A percentile compares a stretch with the other conserved stretches of the same genome.
These are phyloP conservation scores for Trichophyton verrucosum DNA, from an alignment of 2,329 filamentous ascomycete genomes.

Conservation along the genomic window DNA sequence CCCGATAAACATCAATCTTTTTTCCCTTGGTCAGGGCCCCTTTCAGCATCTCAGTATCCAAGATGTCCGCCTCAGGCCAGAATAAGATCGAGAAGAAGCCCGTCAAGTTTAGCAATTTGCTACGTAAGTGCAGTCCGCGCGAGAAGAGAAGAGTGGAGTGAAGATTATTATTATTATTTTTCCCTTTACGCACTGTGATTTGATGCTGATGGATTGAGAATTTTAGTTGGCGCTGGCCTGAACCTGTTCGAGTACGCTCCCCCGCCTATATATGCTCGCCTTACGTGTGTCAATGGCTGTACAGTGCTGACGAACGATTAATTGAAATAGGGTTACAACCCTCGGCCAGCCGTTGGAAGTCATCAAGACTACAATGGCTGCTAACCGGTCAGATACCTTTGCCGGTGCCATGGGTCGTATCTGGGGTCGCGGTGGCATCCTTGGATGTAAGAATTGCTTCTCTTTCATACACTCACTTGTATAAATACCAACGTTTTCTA, in stretches of 20 bases:
- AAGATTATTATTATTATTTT: neutral
- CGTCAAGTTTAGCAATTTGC: conserved; percentile 97
- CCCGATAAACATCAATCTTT: neutral
- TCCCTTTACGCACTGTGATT: neutral
- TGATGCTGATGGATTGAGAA: conserved; percentile 9
- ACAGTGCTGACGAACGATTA: neutral
- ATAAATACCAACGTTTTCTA: conserved; percentile 1
- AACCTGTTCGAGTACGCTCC: conserved; percentile 74
- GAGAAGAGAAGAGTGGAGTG: neutral
- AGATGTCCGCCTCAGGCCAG: conserved; percentile 28
- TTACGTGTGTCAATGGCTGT: neutral
- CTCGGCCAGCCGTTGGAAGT: conserved; percentile 85
- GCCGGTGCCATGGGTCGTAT: conserved; percentile 67
- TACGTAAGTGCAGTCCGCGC: conserved; percentile 42
- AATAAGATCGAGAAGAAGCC: conserved; percentile 86
- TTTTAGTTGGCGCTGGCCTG: conserved; percentile 66
- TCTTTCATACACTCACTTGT: neutral
- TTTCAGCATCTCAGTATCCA: conserved; percentile 38
- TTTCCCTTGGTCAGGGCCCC: conserved; percentile 97
- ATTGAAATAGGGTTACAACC: conserved; percentile 45
- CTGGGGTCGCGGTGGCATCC: conserved; percentile 83
- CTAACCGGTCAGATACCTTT: conserved; percentile 84
- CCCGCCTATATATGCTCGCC: neutral
- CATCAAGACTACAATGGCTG: conserved; percentile 98
- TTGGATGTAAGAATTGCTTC: conserved; percentile 65